Percentiles rank a stretch among this genome's conserved stretches.
Conservation (phyloP, 192 early-diverging fungal species). For the Entomortierella lignicola region DNA sequence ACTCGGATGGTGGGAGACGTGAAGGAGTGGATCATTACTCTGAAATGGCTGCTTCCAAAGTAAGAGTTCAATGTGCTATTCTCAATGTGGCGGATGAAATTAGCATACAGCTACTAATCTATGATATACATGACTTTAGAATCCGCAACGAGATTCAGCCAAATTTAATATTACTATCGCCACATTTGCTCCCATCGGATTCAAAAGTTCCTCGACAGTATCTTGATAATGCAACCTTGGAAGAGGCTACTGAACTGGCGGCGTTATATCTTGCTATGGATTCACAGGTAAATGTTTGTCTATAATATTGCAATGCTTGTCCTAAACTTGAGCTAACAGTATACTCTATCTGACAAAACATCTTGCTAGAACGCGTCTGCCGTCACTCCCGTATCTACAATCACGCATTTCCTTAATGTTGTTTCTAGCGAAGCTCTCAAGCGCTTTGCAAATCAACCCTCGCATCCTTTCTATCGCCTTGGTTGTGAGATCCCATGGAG, state of each 20-base stretch:
- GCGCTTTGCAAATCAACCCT: conserved; percentile 15
- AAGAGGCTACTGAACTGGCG: conserved; percentile 28
- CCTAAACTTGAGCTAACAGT: no score
- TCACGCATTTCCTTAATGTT: conserved; percentile 19
- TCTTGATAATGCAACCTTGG: conserved; percentile 32
- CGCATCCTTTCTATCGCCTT: conserved; percentile 39
- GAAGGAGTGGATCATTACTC: conserved; percentile 32
- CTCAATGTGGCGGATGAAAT: background rate
- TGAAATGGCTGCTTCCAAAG: conserved; percentile 52
- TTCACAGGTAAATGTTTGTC: conserved; percentile 40
- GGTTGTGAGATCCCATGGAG: conserved; percentile 43
- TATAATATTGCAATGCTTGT: no score
- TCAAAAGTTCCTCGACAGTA: conserved; percentile 22
- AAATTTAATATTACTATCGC: conserved; percentile 13
- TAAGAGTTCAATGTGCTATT: background rate
- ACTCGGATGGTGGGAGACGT: conserved; percentile 13
- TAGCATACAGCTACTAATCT: background rate
- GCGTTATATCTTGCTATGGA: conserved; percentile 41
- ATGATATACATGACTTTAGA: no score
- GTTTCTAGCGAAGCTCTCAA: conserved; percentile 18
- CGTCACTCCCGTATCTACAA: conserved; percentile 24
- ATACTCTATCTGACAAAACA: background rate
- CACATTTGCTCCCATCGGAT: background rate
- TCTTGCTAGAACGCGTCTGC: conserved; percentile 32
- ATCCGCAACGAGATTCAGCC: conserved; percentile 52